A percentile compares a stretch with the other conserved stretches of the same genome.
Conservation (phyloP, 139 green algal species). For the Volvox reticuliferus region DNA sequence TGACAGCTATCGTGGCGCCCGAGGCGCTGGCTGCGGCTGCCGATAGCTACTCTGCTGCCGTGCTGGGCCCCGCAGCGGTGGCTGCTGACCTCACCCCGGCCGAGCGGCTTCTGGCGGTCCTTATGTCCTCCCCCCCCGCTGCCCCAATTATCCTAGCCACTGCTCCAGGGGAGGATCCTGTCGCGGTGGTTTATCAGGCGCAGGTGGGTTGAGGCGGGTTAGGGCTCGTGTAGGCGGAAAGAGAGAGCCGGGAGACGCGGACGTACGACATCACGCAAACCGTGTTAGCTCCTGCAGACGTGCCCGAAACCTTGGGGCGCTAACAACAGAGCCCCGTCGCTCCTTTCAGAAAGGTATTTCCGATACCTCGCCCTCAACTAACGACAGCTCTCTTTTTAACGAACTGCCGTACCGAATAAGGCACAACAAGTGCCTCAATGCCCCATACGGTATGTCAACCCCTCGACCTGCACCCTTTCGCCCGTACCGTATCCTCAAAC, state of each 20-base stretch:
- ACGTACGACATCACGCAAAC: too few species aligned
- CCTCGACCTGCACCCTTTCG: not conserved
- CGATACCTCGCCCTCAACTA: too few species aligned
- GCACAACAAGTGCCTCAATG: too few species aligned
- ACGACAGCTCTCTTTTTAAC: too few species aligned
- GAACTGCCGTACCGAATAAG: too few species aligned
- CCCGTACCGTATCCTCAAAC: too few species aligned
- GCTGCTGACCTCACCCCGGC: constrained; percentile 25
- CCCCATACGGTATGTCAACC: not conserved
- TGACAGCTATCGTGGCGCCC: constrained; percentile 20
- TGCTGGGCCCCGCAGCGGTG: constrained; percentile 18
- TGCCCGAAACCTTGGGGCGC: too few species aligned
- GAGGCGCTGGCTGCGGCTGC: constrained; percentile 30
- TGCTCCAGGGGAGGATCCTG: constrained; percentile 16
- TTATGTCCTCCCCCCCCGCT: constrained; percentile 32
- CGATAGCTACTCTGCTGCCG: constrained; percentile 3
- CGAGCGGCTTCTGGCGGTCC: constrained; percentile 43
- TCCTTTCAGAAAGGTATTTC: too few species aligned
- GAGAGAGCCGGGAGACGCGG: too few species aligned
- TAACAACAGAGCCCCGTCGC: too few species aligned
- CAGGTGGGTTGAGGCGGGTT: not conserved
- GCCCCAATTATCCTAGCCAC: constrained; percentile 40
- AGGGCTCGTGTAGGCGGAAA: too few species aligned
- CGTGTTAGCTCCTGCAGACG: too few species aligned
- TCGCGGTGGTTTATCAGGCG: constrained; percentile 37